Percentiles rank a stretch among this genome's conserved stretches.
Conservation (phyloP, 2,329 filamentous ascomycete species). For the Sordariomycetes sp. region DNA sequence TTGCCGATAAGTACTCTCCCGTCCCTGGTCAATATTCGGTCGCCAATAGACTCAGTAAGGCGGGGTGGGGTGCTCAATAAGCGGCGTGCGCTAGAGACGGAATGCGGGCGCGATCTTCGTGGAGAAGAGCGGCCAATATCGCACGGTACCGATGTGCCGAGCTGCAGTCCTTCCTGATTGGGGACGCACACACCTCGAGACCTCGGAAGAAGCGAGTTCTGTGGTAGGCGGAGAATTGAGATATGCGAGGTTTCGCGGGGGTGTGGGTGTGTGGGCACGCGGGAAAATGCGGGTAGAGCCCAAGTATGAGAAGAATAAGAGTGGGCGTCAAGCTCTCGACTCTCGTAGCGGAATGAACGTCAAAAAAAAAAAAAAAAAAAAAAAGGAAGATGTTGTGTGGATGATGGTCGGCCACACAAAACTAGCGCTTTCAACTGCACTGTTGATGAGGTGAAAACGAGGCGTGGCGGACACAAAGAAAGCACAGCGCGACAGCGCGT, state of each 20-base stretch:
- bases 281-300: neutral
- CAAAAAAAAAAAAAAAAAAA: neutral
- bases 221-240: neutral
- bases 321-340: neutral
- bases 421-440: neutral
- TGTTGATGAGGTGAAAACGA: neutral
- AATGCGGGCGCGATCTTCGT: neutral
- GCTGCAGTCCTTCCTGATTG: conserved; percentile 2
- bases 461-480: neutral
- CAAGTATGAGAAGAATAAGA: neutral
- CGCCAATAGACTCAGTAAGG: neutral
- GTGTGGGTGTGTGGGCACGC: neutral
- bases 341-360: neutral
- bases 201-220: too few relatives aligned
- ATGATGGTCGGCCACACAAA: neutral
- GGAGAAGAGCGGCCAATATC: neutral
- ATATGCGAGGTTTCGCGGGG: neutral
- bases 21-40: neutral
- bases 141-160: neutral
- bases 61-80: neutral
- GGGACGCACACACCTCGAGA: neutral
- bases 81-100: neutral
- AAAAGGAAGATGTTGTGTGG: neutral
- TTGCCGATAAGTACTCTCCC: neutral
- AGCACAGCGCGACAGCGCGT: neutral